Conservation (phyloP, 2,329 filamentous ascomycete species). For the Gliomastix tumulicola region DNA sequence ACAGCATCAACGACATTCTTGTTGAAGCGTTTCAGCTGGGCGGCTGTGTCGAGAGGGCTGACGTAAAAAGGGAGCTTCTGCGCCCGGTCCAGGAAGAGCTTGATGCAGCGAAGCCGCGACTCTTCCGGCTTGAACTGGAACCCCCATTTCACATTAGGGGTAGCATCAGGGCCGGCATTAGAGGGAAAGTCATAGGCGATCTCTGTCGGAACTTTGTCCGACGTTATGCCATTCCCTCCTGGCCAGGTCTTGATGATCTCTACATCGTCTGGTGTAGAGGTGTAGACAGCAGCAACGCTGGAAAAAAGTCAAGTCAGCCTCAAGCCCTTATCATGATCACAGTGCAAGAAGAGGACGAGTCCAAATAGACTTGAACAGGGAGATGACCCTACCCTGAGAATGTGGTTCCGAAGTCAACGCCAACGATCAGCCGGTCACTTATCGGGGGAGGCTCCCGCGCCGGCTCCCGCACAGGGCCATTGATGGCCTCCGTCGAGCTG, state of each 20-base stretch:
- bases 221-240: slow-evolving; percentile 78
- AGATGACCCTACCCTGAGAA: slow-evolving; percentile 59
- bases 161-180: slow-evolving; percentile 22
- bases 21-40: slow-evolving; percentile 65
- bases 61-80: slow-evolving; percentile 79
- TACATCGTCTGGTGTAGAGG: slow-evolving; percentile 69
- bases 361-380: neutral
- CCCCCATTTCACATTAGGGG: slow-evolving; percentile 62
- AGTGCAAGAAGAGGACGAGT: neutral
- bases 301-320: slow-evolving; percentile 3
- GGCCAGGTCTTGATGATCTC: slow-evolving; percentile 84
- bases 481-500: slow-evolving; percentile 55
- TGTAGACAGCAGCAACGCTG: slow-evolving; percentile 64
- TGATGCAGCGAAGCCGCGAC: slow-evolving; percentile 71
- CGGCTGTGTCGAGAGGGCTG: slow-evolving; percentile 68
- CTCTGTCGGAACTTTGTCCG: slow-evolving; percentile 79
- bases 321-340: too few relatives aligned
- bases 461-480: slow-evolving; percentile 52
- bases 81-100: slow-evolving; percentile 73
- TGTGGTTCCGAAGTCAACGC: slow-evolving; percentile 79
- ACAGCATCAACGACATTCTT: slow-evolving; percentile 76
- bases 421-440: slow-evolving; percentile 64
- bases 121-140: slow-evolving; percentile 78
- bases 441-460: slow-evolving; percentile 41
- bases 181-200: slow-evolving; percentile 51